These are phyloP conservation scores for Aspergillus sp. DNA, from an alignment of 2,329 filamentous ascomycete genomes.

Conservation along the genomic window DNA sequence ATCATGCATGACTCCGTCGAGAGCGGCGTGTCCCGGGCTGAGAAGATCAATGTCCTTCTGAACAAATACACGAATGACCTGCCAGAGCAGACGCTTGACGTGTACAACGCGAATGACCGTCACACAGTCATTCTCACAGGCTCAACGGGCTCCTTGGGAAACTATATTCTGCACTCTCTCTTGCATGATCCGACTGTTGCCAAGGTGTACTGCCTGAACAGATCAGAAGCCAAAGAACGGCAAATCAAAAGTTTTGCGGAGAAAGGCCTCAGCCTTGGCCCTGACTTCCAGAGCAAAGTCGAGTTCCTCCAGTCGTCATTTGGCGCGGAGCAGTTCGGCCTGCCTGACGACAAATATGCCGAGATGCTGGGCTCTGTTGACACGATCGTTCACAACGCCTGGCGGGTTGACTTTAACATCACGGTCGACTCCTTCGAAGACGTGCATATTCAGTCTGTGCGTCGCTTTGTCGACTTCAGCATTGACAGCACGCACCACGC, in stretches of 20 bases:
- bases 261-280: not conserved
- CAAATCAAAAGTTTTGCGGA: conserved; percentile 1
- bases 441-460: conserved; percentile 16
- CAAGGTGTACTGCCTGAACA: conserved; percentile 15
- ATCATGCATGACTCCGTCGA: not conserved
- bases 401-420: conserved; percentile 27
- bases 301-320: conserved; percentile 20
- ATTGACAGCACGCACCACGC: conserved; percentile 7
- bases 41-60: not conserved
- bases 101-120: not conserved
- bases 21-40: not conserved
- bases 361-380: conserved; percentile 8
- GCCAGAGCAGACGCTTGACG: not conserved
- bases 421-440: conserved; percentile 19
- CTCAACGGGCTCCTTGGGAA: conserved; percentile 14
- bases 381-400: conserved; percentile 24
- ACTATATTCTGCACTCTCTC: conserved; percentile 11
- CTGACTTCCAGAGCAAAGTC: conserved; percentile 7
- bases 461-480: conserved; percentile 19
- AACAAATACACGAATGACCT: not conserved
- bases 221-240: conserved; percentile 3
- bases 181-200: conserved; percentile 3
- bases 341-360: conserved; percentile 8
- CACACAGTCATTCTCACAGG: conserved; percentile 11
- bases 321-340: conserved; percentile 11